Percentiles rank a stretch among this genome's conserved stretches.
Evolutionary conservation across 805 yeast genomes (phyloP).

Genomic region (Saccharomycopsis vini): DNA sequence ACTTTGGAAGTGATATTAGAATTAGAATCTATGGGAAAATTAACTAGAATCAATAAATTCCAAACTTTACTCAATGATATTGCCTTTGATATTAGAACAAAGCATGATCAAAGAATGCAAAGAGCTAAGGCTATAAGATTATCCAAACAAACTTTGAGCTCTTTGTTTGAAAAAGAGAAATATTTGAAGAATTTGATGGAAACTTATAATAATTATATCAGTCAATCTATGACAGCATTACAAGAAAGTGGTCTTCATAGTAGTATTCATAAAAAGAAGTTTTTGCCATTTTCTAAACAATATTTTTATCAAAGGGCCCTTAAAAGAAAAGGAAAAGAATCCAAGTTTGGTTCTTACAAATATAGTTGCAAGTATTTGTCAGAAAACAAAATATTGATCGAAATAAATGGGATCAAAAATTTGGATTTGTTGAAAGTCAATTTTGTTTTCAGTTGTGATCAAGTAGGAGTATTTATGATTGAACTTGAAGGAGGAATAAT

Average conservation of each 20-base stretch:
- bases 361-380: slow-evolving; percentile 66
- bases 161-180: slow-evolving; percentile 37
- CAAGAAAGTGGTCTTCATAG: slow-evolving; percentile 32
- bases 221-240: slow-evolving; percentile 40
- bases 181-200: slow-evolving; percentile 34
- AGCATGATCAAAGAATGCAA: slow-evolving; percentile 40
- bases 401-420: slow-evolving; percentile 48
- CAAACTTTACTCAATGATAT: slow-evolving; percentile 77
- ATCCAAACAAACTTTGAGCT: slow-evolving; percentile 35
- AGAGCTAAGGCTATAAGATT: slow-evolving; percentile 38
- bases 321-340: slow-evolving; percentile 55
- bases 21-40: slow-evolving; percentile 57
- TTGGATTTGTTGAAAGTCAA: slow-evolving; percentile 48
- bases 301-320: slow-evolving; percentile 67
- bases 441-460: slow-evolving; percentile 68
- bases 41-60: slow-evolving; percentile 60
- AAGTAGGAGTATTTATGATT: slow-evolving; percentile 60
- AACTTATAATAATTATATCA: slow-evolving; percentile 39
- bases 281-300: slow-evolving; percentile 53
- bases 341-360: slow-evolving; percentile 69
- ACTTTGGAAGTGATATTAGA: slow-evolving; percentile 71
- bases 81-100: slow-evolving; percentile 66
- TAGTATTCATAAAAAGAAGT: slow-evolving; percentile 22
- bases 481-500: slow-evolving; percentile 49
- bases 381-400: slow-evolving; percentile 61